These are phyloP conservation scores for Collybia mongolica DNA, from an alignment of 768 basidiomycete species.

Conservation along the genomic window DNA sequence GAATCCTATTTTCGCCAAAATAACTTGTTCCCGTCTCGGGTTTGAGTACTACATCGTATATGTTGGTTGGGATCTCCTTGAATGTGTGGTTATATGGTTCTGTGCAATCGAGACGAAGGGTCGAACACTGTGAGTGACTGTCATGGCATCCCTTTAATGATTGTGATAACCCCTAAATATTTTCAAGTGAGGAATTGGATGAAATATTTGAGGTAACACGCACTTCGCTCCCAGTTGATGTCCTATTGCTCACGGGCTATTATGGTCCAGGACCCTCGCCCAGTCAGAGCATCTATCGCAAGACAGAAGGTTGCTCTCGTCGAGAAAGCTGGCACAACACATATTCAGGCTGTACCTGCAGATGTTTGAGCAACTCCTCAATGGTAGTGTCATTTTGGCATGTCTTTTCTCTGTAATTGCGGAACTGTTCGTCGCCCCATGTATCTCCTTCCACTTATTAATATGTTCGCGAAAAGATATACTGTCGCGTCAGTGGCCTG, in stretches of 20 bases:
- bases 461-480: no score
- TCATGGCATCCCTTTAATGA: neutral
- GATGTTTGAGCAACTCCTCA: no score
- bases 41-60: slow-evolving; percentile 37
- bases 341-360: no score
- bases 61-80: slow-evolving; percentile 38
- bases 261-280: slow-evolving; percentile 30
- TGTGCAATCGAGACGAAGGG: slow-evolving; percentile 43
- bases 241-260: neutral
- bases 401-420: no score
- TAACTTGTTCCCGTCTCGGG: neutral
- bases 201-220: slow-evolving; percentile 36
- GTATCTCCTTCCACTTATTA: neutral
- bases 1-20: neutral
- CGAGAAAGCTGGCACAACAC: slow-evolving; percentile 20
- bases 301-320: slow-evolving; percentile 39
- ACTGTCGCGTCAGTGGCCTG: no score
- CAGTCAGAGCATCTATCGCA: slow-evolving; percentile 37
- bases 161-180: neutral
- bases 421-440: no score
- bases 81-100: slow-evolving; percentile 34
- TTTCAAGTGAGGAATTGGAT: slow-evolving; percentile 36
- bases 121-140: slow-evolving; percentile 34
- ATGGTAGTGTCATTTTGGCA: neutral
- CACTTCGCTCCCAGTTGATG: neutral